Percentiles rank a stretch among this genome's conserved stretches.
Evolutionary conservation across 225 moss, liverwort and hornwort genomes (phyloP).

Genomic region (Straminergon stramineum): DNA sequence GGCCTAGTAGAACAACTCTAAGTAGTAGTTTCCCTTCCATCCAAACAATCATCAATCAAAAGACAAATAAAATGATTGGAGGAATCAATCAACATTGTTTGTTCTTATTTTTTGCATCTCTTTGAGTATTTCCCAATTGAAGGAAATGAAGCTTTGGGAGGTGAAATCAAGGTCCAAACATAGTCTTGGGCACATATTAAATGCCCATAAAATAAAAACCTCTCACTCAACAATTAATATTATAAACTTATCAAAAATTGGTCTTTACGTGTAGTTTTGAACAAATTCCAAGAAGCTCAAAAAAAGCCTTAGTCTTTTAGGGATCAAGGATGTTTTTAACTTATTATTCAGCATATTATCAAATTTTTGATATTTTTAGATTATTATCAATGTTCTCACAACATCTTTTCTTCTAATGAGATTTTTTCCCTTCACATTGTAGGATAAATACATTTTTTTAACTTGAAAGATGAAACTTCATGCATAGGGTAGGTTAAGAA

Average conservation of each 20-base stretch:
- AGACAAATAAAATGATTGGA: no score
- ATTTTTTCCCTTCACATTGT: background rate
- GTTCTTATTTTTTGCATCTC: no score
- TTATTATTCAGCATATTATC: background rate
- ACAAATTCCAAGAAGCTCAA: background rate
- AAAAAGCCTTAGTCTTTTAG: background rate
- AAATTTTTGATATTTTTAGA: rapidly evolving
- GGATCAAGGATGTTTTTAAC: rapidly evolving
- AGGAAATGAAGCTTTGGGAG: no score
- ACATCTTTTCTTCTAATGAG: background rate
- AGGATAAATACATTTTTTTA: background rate
- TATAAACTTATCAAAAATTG: background rate
- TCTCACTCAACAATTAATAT: no score
- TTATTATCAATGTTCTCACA: background rate
- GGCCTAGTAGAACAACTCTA: no score
- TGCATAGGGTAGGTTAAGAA: background rate
- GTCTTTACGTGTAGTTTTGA: background rate
- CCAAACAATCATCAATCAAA: no score
- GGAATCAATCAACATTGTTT: no score
- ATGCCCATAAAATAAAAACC: no score
- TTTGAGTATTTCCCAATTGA: no score
- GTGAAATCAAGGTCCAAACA: no score
- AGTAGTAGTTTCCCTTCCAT: no score
- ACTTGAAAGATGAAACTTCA: background rate
- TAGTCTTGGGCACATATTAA: no score